phyloP scores from a whole-genome alignment of 371 early-diverging fungal genomes.

The Smittium culicis region DNA sequence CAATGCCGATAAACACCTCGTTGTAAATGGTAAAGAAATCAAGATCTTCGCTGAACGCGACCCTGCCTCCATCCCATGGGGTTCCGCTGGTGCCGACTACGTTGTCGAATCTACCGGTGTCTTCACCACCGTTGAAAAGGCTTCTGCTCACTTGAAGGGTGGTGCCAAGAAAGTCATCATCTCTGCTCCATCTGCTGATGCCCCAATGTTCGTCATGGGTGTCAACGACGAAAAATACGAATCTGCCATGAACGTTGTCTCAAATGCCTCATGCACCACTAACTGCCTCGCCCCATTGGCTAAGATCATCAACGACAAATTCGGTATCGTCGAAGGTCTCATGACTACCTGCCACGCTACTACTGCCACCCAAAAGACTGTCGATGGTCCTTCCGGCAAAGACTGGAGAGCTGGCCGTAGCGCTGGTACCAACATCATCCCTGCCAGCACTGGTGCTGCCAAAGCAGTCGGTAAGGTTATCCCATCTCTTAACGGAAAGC shows the following conservation, averaged over 20 bases:
- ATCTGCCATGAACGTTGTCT: conserved; percentile 65
- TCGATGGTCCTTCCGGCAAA: conserved; percentile 96
- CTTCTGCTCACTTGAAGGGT: conserved; percentile 74
- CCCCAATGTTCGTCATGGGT: conserved; percentile 77
- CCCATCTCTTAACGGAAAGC: conserved; percentile 90
- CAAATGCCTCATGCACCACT: conserved; percentile 99
- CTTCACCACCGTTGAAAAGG: conserved; percentile 86
- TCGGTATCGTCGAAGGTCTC: conserved; percentile 44
- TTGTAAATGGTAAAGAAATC: conserved; percentile 71
- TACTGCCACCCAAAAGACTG: conserved; percentile 99
- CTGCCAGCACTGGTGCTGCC: conserved; percentile 98
- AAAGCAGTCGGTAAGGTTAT: conserved; percentile 98
- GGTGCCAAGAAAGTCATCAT: conserved; percentile 98
- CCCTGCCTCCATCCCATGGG: conserved; percentile 91
- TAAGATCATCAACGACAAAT: conserved; percentile 88
- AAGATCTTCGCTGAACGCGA: conserved; percentile 52
- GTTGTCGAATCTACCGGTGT: conserved; percentile 98
- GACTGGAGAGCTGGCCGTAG: conserved; percentile 97
- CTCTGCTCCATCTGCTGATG: conserved; percentile 90
- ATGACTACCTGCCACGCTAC: conserved; percentile 99
- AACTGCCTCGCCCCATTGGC: conserved; percentile 99
- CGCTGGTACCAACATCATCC: conserved; percentile 97
- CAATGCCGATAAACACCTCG: conserved; percentile 62
- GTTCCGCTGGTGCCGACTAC: conserved; percentile 69
- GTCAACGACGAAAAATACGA: conserved; percentile 93